Evolutionary conservation across 768 basidiomycete species (phyloP).

Genomic region (Pleurotus salmoneostramineus): DNA sequence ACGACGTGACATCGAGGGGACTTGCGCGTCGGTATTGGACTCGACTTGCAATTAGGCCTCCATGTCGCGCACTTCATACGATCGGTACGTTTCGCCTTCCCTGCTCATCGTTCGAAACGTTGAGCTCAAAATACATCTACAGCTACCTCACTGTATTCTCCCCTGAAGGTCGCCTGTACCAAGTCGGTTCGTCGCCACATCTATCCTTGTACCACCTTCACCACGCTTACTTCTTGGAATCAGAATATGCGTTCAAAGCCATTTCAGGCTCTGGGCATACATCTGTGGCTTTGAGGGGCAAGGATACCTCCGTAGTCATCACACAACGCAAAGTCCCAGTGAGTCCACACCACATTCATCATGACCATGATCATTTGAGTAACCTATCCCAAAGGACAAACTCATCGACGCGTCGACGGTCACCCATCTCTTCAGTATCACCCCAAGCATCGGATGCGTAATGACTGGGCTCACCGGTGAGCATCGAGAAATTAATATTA

Average conservation of each 20-base stretch:
- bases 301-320: conserved; percentile 92
- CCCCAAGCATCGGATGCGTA: conserved; percentile 94
- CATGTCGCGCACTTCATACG: conserved; percentile 95
- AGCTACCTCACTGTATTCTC: conserved; percentile 97
- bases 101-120: neutral
- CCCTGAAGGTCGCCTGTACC: conserved; percentile 94
- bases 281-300: conserved; percentile 86
- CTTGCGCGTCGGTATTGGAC: conserved; percentile 50
- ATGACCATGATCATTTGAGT: neutral
- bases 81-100: conserved; percentile 47
- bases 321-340: conserved; percentile 99
- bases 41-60: conserved; percentile 23
- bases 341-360: conserved; percentile 25
- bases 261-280: conserved; percentile 97
- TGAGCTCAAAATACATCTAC: neutral
- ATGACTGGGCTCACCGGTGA: conserved; percentile 96
- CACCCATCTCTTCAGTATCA: conserved; percentile 94
- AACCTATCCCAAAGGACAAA: conserved; percentile 68
- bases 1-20: conserved; percentile 31
- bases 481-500: conserved; percentile 14
- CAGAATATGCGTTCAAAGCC: conserved; percentile 99
- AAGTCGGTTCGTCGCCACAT: conserved; percentile 75
- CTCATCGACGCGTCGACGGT: conserved; percentile 92
- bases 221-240: neutral
- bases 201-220: conserved; percentile 4